A percentile compares a stretch with the other conserved stretches of the same genome.
Conservation (phyloP, 2,329 filamentous ascomycete species). For the Fusarium fujikuroi region DNA sequence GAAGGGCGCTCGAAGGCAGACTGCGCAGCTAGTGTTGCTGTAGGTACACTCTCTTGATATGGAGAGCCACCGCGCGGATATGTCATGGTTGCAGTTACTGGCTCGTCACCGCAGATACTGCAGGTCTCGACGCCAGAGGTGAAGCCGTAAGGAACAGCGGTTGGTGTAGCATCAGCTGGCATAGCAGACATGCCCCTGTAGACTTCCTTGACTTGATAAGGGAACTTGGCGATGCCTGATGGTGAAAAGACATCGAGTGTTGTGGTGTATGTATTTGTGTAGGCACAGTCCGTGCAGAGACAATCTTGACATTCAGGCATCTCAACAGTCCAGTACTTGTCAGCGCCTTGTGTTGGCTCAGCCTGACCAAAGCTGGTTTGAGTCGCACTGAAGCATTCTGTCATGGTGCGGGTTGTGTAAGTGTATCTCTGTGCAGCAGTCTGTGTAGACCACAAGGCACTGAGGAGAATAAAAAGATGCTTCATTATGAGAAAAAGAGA, state of each 20-base stretch:
- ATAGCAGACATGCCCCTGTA: conserved; percentile 43
- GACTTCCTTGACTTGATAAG: conserved; percentile 41
- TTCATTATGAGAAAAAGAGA: conserved; percentile 33
- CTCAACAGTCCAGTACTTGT: conserved; percentile 37
- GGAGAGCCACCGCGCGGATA: conserved; percentile 41
- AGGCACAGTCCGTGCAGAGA: conserved; percentile 34
- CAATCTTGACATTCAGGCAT: conserved; percentile 43
- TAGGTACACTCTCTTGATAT: conserved; percentile 26
- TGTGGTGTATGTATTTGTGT: conserved; percentile 41
- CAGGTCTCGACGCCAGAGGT: conserved; percentile 34
- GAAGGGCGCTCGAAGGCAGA: conserved; percentile 19
- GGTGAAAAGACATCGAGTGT: conserved; percentile 40
- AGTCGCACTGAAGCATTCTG: conserved; percentile 41
- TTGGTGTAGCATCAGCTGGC: conserved; percentile 31
- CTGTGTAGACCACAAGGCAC: conserved; percentile 16
- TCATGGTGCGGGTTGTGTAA: conserved; percentile 41
- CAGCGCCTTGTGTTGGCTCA: conserved; percentile 36
- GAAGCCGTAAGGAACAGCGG: conserved; percentile 39
- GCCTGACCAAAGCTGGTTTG: conserved; percentile 39
- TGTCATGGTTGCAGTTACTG: conserved; percentile 41
- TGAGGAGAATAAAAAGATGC: conserved; percentile 9
- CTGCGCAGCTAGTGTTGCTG: conserved; percentile 8
- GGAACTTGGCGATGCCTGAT: conserved; percentile 27
- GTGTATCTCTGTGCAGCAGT: conserved; percentile 38
- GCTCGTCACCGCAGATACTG: conserved; percentile 35